These are phyloP conservation scores for Boechera retrofracta DNA, from an alignment of 345 rosid species.

Conservation along the genomic window DNA sequence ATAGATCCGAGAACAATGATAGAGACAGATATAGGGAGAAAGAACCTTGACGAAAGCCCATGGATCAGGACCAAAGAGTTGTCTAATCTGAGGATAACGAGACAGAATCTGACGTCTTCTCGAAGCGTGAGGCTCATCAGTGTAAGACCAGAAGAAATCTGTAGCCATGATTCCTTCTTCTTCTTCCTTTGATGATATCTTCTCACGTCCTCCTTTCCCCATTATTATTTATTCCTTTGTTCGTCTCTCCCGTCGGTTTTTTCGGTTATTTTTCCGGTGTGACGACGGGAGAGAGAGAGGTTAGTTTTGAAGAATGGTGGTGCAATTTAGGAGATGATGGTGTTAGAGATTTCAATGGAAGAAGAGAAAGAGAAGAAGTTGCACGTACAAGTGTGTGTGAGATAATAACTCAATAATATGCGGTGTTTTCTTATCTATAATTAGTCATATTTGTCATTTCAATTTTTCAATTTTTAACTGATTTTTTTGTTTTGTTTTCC, in stretches of 20 bases:
- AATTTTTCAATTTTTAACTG: not conserved
- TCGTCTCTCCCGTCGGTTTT: conserved; percentile 26
- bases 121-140: conserved; percentile 88
- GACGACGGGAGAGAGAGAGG: conserved; percentile 27
- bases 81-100: conserved; percentile 76
- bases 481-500: not conserved
- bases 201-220: conserved; percentile 46
- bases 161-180: conserved; percentile 62
- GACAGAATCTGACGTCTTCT: conserved; percentile 87
- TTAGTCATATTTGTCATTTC: not conserved
- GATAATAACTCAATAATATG: conserved; percentile 1
- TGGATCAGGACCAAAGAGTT: conserved; percentile 90
- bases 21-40: not conserved
- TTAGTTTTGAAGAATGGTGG: not conserved
- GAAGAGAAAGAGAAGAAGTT: not conserved
- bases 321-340: conserved; percentile 25
- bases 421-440: not conserved
- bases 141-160: conserved; percentile 93
- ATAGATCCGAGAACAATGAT: conserved; percentile 4
- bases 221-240: conserved; percentile 9
- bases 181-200: conserved; percentile 36
- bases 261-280: not conserved
- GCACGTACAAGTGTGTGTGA: conserved; percentile 17
- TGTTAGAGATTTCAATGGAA: not conserved
- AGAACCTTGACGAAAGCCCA: conserved; percentile 74